Base-by-base conservation (phyloP, 345 rosid species). In the Geranium rotundifolium region DNA sequence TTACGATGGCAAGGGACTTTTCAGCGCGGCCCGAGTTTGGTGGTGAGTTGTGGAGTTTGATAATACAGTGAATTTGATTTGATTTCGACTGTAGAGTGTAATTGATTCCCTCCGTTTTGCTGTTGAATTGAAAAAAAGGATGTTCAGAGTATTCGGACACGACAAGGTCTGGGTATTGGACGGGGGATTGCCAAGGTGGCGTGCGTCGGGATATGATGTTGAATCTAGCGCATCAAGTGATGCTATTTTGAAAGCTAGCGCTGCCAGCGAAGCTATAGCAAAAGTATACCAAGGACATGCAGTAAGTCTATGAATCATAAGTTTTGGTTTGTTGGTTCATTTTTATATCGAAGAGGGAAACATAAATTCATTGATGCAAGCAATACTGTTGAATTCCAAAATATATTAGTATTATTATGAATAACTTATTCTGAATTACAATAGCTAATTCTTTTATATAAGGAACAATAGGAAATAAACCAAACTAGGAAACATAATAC, bases 11-110 rank as follows among this genome's bases (percentile, higher is more conserved):
- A 90, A 90, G 80, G 99, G 97, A 23, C 74, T 90, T 73, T 95
- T 88, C 69, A 90, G 99, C 72, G 97, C 99, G 58, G 95, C 99
- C 67, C 99, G 99, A 67, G 99, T 90, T 59, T 90, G 97, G 96
- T 95, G 99, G 99, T 95, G 77, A 78, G 97, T 79, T 60, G 39
- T 56, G 17, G n/a, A 27, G 18, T 65, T 65, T 68, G 54, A 52
- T 57, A 58, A 54, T 61, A 59, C 27, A 19, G 20, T 58, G 29
- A 54, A 19, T 14, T 61, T 60, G 10, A 29, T 17, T 14, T 27
- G 15, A 41, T 19, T 37, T 31, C 62, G 27, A 18, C 62, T 54
- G 60, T 17, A 56, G 5, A 29, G 23, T 55, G 1, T 54, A 16
- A 63, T 18, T 39, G 52, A 46, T 55, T 1, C 30, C 18, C 29